These are phyloP conservation scores for Globisporangium viniferum DNA, from an alignment of 352 stramenopile species.

Conservation along the genomic window DNA sequence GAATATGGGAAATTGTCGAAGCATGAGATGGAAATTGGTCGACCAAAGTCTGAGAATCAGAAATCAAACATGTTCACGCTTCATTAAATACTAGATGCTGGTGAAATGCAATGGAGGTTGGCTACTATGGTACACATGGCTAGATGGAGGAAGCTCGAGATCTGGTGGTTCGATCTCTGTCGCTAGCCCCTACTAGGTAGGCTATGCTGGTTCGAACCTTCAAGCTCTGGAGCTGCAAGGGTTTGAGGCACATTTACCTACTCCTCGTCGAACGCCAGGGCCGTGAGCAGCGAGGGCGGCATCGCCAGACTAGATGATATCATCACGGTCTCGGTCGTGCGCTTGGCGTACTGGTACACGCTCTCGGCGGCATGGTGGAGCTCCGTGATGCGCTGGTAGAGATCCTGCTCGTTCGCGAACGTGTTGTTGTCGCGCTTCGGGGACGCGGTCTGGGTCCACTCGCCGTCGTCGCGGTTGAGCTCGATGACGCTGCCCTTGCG, in stretches of 20 bases:
- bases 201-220: background rate
- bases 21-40: background rate
- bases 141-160: background rate
- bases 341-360: constrained; percentile 18
- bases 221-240: too few relatives aligned
- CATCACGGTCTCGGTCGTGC: constrained; percentile 10
- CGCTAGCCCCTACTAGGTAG: background rate
- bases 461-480: constrained; percentile 12
- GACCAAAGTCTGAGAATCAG: background rate
- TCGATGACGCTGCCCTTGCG: constrained; percentile 13
- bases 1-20: too few relatives aligned
- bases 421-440: background rate
- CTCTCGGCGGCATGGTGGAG: constrained; percentile 15
- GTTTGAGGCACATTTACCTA: too few relatives aligned
- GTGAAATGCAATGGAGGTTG: background rate
- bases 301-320: constrained; percentile 1
- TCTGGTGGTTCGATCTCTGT: background rate
- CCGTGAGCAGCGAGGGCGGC: background rate
- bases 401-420: background rate
- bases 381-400: constrained; percentile 16
- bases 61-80: background rate
- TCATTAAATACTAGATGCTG: background rate
- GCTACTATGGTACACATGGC: background rate
- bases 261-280: constrained; percentile 8
- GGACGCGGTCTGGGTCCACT: constrained; percentile 5